Conservation (phyloP, 306 rosid genomes). For the Vigna trinervia region DNA sequence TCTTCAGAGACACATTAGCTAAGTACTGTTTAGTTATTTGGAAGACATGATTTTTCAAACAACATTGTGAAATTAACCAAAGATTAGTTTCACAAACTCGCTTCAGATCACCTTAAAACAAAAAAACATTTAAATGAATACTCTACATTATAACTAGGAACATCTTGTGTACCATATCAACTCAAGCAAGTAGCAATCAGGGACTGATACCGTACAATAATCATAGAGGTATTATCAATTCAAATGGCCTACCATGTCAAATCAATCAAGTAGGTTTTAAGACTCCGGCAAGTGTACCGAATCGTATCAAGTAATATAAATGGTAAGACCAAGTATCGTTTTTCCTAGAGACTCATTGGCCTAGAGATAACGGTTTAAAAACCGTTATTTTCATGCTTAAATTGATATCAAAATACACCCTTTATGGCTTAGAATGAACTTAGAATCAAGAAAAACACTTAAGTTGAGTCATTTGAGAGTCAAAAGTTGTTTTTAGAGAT, state of each 20-base stretch:
- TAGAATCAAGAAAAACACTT: no score
- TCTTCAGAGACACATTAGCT: slow-evolving; percentile 92
- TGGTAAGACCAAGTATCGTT: no score
- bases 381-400: no score
- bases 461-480: no score
- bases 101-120: slow-evolving; percentile 83
- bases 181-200: slow-evolving; percentile 1
- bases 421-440: no score
- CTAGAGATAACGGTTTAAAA: no score
- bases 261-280: no score
- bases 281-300: no score
- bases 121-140: slow-evolving; percentile 17
- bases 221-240: neutral
- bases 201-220: neutral
- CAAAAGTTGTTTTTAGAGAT: no score
- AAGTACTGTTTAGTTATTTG: slow-evolving; percentile 86
- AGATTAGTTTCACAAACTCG: slow-evolving; percentile 93
- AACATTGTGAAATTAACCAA: slow-evolving; percentile 87
- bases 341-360: no score
- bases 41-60: slow-evolving; percentile 90
- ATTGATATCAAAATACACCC: no score
- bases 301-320: no score
- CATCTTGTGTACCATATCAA: neutral
- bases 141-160: slow-evolving; percentile 6
- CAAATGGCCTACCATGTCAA: slow-evolving; percentile 54